These are phyloP conservation scores for Aspergillus avenaceus DNA, from an alignment of 495 filamentous ascomycete species.

Conservation along the genomic window DNA sequence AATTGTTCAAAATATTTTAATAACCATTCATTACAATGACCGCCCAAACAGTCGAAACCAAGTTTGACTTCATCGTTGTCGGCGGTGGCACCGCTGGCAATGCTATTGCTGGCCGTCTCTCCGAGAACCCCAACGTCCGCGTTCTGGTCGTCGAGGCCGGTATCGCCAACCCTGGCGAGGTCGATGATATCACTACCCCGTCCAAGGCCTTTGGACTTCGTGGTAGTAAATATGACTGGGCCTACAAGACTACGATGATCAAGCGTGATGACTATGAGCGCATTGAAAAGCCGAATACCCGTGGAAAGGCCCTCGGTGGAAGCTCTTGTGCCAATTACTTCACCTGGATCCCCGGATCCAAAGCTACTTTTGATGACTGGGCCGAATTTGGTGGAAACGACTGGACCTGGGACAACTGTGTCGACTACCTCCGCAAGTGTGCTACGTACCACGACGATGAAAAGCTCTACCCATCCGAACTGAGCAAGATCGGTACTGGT, in stretches of 20 bases:
- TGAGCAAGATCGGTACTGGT: slow-evolving; percentile 44
- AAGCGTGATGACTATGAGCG: slow-evolving; percentile 57
- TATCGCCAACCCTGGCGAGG: slow-evolving; percentile 32
- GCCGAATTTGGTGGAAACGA: slow-evolving; percentile 48
- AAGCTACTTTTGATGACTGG: slow-evolving; percentile 56
- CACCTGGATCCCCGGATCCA: slow-evolving; percentile 53
- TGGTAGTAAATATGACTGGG: slow-evolving; percentile 54
- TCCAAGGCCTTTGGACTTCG: slow-evolving; percentile 38
- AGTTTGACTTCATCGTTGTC: slow-evolving; percentile 37
- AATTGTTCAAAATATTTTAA: not conserved
- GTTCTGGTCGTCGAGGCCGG: slow-evolving; percentile 55
- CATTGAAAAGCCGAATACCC: slow-evolving; percentile 58
- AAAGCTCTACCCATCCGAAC: slow-evolving; percentile 27
- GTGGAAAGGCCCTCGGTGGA: slow-evolving; percentile 53
- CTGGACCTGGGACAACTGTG: slow-evolving; percentile 53
- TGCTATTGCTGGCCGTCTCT: slow-evolving; percentile 55
- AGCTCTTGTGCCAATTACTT: slow-evolving; percentile 52
- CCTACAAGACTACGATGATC: slow-evolving; percentile 61
- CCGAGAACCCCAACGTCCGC: slow-evolving; percentile 46
- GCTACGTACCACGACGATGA: slow-evolving; percentile 55
- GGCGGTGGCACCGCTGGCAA: slow-evolving; percentile 59
- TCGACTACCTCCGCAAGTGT: slow-evolving; percentile 51
- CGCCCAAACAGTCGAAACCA: slow-evolving; percentile 20
- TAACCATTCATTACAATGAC: slow-evolving; percentile 16
- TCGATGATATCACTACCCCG: slow-evolving; percentile 42